Conservation (phyloP, 1,284 basidiomycete genomes). For the Cutaneotrichosporon mucoides region DNA sequence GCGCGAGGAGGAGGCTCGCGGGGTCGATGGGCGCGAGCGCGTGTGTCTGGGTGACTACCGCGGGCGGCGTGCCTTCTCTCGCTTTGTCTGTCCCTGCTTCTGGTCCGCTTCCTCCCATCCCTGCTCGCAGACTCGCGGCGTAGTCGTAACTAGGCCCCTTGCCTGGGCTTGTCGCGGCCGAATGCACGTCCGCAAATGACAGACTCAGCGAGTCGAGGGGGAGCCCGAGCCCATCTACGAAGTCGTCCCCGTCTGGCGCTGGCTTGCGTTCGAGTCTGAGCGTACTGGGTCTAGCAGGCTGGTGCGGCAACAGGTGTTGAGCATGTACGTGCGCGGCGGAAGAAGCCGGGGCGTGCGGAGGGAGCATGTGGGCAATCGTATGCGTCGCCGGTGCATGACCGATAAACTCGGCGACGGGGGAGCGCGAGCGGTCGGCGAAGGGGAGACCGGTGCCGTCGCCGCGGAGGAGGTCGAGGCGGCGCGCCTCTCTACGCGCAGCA, state of each 20-base stretch:
- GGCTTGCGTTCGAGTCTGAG: conserved; percentile 23
- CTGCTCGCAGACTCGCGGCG: too few relatives aligned
- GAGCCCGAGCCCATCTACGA: conserved; percentile 28
- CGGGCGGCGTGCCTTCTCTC: neutral
- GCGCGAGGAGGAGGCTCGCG: neutral
- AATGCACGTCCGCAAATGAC: conserved; percentile 42
- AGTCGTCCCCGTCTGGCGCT: conserved; percentile 19
- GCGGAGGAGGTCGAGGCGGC: conserved; percentile 40
- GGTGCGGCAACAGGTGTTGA: conserved; percentile 2
- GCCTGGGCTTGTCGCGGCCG: neutral
- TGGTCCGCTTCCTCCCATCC: neutral
- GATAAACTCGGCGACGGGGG: conserved; percentile 16
- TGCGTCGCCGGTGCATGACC: conserved; percentile 8
- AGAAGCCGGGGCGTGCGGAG: neutral
- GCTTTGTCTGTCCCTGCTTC: neutral
- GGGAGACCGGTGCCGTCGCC: conserved; percentile 39
- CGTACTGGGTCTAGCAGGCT: conserved; percentile 6
- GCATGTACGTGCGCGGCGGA: neutral
- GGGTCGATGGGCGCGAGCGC: neutral
- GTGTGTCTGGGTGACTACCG: neutral
- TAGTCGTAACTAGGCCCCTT: neutral
- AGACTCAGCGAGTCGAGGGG: conserved; percentile 46
- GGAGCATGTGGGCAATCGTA: neutral
- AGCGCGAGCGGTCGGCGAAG: conserved; percentile 4
- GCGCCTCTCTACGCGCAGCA: conserved; percentile 27